These are phyloP conservation scores for Porodaedalea pini DNA, from an alignment of 1,284 basidiomycete species.

Conservation along the genomic window DNA sequence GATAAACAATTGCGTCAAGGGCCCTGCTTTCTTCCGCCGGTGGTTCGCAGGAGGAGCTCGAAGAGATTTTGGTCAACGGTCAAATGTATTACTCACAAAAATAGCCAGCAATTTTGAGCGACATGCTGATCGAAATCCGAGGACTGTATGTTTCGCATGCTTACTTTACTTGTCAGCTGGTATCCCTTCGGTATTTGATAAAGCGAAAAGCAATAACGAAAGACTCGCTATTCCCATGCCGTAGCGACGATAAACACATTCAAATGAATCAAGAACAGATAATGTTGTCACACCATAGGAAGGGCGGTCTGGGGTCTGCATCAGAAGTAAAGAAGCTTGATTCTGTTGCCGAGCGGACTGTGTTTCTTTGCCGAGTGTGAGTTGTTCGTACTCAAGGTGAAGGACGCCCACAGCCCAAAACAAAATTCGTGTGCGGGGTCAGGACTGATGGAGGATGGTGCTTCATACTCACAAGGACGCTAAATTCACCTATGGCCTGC, in stretches of 20 bases:
- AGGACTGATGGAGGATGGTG: not conserved
- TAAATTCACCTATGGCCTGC: not conserved
- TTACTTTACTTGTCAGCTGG: not conserved
- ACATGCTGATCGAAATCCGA: not conserved
- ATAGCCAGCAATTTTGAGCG: not conserved
- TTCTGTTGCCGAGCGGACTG: constrained; percentile 1
- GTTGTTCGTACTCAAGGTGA: not conserved
- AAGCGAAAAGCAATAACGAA: not conserved
- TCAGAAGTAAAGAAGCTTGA: constrained; percentile 6
- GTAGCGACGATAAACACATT: not conserved
- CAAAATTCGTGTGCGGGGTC: not conserved
- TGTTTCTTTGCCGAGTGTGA: not conserved
- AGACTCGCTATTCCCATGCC: not conserved
- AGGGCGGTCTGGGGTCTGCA: constrained; percentile 15
- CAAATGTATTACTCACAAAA: not conserved
- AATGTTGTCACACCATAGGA: constrained; percentile 13
- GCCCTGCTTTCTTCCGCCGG: too few relatives aligned
- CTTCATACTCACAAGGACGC: not conserved
- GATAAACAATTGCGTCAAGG: too few relatives aligned
- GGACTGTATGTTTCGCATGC: not conserved
- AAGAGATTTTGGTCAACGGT: not conserved
- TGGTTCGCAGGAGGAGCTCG: too few relatives aligned
- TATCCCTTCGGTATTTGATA: constrained; percentile 3
- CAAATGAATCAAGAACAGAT: not conserved
- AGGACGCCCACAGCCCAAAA: not conserved